A percentile compares a stretch with the other conserved stretches of the same genome.
Evolutionary conservation across 176 grass and related monocot species (phyloP).

Genomic region (Eragrostis curvula): DNA sequence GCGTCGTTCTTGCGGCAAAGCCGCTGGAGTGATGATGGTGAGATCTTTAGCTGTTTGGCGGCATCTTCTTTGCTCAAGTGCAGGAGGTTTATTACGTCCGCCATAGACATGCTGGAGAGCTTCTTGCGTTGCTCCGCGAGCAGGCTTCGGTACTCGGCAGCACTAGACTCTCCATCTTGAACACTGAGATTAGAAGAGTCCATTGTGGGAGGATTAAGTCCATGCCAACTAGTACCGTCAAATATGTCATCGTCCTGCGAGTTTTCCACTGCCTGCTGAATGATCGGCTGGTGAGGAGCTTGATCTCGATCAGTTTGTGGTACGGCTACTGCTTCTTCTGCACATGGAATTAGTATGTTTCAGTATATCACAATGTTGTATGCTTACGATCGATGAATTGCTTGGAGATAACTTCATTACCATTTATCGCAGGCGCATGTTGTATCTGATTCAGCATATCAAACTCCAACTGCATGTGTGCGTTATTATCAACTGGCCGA

Average conservation of each 20-base stretch:
- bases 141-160: not conserved
- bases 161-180: not conserved
- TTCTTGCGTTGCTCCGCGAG: not conserved
- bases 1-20: not conserved
- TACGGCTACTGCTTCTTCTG: not conserved
- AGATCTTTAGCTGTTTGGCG: not conserved
- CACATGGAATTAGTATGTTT: not conserved
- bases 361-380: not conserved
- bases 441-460: not conserved
- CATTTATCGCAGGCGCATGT: not conserved
- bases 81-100: not conserved
- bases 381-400: not conserved
- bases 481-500: not conserved
- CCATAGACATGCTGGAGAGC: not conserved
- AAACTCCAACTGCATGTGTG: not conserved
- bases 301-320: too few species aligned
- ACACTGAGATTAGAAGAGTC: not conserved
- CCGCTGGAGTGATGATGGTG: not conserved
- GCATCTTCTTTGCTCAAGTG: not conserved
- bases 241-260: not conserved
- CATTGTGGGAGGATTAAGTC: not conserved
- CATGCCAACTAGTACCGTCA: not conserved
- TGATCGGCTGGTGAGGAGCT: not conserved
- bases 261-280: not conserved
- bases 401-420: not conserved